Conservation (phyloP, 129 eudicot genomes). For the Gnaphalium uliginosum region DNA sequence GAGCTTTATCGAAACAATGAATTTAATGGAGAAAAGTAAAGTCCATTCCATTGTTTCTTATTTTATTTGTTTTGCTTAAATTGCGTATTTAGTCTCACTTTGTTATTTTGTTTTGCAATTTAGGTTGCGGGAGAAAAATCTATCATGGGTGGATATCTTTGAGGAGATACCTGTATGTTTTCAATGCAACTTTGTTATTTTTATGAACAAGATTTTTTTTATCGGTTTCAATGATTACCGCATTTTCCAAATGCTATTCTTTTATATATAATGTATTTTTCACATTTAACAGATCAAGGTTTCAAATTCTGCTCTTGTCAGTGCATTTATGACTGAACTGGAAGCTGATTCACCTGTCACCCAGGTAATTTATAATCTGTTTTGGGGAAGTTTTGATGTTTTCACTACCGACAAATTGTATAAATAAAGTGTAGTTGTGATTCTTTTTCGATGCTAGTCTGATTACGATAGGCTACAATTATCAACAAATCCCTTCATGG, state of each 20-base stretch:
- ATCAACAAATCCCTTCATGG: slow-evolving; percentile 80
- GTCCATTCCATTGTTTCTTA: not conserved
- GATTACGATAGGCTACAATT: slow-evolving; percentile 90
- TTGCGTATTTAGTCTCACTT: slow-evolving; percentile 9
- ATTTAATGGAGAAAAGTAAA: slow-evolving; percentile 94
- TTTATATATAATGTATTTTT: not conserved
- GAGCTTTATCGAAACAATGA: slow-evolving; percentile 86
- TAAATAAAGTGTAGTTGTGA: slow-evolving; percentile 17
- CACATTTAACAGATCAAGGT: slow-evolving; percentile 67
- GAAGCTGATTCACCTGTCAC: slow-evolving; percentile 84
- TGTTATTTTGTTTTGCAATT: not conserved
- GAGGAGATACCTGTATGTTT: slow-evolving; percentile 96
- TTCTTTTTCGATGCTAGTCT: slow-evolving; percentile 48
- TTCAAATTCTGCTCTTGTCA: slow-evolving; percentile 85
- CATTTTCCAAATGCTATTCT: not conserved
- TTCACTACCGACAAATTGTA: not conserved
- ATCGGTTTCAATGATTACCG: not conserved
- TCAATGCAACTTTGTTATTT: slow-evolving; percentile 9
- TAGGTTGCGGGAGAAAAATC: slow-evolving; percentile 96
- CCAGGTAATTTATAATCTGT: slow-evolving; percentile 47
- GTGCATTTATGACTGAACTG: slow-evolving; percentile 89
- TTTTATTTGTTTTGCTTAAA: not conserved
- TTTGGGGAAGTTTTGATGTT: not conserved
- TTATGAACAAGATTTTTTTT: not conserved
- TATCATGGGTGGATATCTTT: slow-evolving; percentile 97